Percentiles rank a stretch among this genome's conserved stretches.
Evolutionary conservation across 2,329 filamentous ascomycete species (phyloP).

Genomic region (Pseudocercospora eumusae): DNA sequence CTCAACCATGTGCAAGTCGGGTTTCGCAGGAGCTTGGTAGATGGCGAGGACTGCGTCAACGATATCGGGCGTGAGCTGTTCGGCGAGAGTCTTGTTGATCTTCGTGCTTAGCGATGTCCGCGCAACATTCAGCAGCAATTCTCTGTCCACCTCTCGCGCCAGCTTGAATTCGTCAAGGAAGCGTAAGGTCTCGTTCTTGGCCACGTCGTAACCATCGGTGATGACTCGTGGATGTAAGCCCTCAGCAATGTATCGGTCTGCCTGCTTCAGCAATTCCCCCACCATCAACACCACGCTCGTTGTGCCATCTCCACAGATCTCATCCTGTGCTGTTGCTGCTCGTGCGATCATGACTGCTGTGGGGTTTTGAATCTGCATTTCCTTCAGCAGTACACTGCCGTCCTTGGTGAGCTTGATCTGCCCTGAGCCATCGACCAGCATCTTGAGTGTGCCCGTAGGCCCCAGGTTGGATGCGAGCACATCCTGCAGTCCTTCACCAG

Average conservation of each 20-base stretch:
- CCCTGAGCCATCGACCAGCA: slow-evolving; percentile 69
- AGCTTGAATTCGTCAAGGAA: slow-evolving; percentile 96
- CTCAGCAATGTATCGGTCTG: slow-evolving; percentile 91
- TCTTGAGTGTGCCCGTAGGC: slow-evolving; percentile 92
- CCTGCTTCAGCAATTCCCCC: slow-evolving; percentile 96
- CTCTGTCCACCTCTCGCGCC: slow-evolving; percentile 81
- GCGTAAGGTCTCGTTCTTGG: slow-evolving; percentile 88
- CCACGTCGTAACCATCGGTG: slow-evolving; percentile 96
- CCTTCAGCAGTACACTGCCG: slow-evolving; percentile 78
- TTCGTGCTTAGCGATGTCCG: slow-evolving; percentile 94
- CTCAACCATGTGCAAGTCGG: slow-evolving; percentile 98
- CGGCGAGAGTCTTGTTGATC: slow-evolving; percentile 82
- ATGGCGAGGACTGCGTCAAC: slow-evolving; percentile 96
- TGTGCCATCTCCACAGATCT: slow-evolving; percentile 96
- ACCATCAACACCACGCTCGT: slow-evolving; percentile 94
- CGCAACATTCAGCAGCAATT: slow-evolving; percentile 89
- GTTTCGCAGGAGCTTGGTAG: slow-evolving; percentile 84
- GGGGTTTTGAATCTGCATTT: slow-evolving; percentile 96
- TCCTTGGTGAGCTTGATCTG: slow-evolving; percentile 98
- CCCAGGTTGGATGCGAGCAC: slow-evolving; percentile 96
- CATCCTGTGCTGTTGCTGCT: slow-evolving; percentile 94
- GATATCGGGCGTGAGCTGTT: slow-evolving; percentile 89
- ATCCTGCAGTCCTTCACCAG: slow-evolving; percentile 74
- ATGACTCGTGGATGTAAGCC: slow-evolving; percentile 96
- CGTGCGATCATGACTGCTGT: slow-evolving; percentile 81